These are phyloP conservation scores for Pythium coloratum DNA, from an alignment of 352 stramenopile genomes.

Conservation along the genomic window DNA sequence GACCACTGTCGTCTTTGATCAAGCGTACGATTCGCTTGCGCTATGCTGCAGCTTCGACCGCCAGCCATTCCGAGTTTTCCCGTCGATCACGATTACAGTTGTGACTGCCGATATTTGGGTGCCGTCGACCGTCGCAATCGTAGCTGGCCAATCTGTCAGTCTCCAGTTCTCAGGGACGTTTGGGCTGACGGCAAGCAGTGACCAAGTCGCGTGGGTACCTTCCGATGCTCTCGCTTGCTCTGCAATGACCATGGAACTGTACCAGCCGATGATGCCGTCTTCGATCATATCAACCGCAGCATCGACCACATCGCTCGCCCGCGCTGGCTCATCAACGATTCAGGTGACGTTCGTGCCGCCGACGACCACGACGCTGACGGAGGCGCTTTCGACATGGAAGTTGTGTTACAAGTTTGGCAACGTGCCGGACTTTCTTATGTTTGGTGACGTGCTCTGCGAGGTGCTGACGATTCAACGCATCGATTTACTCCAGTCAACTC, in stretches of 20 bases:
- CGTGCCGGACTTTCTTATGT: conserved; percentile 51
- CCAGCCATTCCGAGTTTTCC: conserved; percentile 59
- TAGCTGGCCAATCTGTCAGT: conserved; percentile 41
- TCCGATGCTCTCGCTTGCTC: conserved; percentile 45
- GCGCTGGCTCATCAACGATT: conserved; percentile 36
- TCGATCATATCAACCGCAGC: conserved; percentile 31
- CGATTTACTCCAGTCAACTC: conserved; percentile 31
- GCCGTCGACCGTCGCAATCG: conserved; percentile 44
- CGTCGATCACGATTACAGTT: conserved; percentile 33
- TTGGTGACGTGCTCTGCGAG: conserved; percentile 56
- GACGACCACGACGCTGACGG: conserved; percentile 8
- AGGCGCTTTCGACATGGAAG: conserved; percentile 55
- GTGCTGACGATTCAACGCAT: conserved; percentile 57
- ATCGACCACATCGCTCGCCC: conserved; percentile 36
- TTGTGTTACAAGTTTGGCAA: conserved; percentile 71
- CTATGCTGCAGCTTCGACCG: conserved; percentile 70
- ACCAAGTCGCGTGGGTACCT: conserved; percentile 66
- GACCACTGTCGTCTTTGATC: conserved; percentile 32
- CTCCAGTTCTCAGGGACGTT: conserved; percentile 56
- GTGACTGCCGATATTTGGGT: conserved; percentile 57
- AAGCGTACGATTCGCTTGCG: conserved; percentile 37
- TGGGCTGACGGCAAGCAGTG: conserved; percentile 51
- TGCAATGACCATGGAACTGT: conserved; percentile 25
- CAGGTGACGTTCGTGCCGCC: conserved; percentile 43
- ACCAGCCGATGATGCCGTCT: conserved; percentile 43